Evolutionary conservation across 495 filamentous ascomycete species (phyloP), one percentile per base, ranked within the genome.

Genomic region (Hypoxylon fragiforme): DNA sequence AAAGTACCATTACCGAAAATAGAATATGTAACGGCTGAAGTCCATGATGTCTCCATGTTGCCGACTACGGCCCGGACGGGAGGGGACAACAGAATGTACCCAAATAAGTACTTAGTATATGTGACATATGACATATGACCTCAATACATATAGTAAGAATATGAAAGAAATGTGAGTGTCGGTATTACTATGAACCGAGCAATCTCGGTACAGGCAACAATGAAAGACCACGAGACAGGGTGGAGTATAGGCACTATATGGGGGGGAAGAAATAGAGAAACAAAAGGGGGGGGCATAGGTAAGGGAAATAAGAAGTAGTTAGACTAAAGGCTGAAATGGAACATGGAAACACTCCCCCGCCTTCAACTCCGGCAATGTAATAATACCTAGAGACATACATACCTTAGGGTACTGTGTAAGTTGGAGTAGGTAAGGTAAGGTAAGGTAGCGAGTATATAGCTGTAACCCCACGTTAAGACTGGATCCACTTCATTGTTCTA

Each of bases 1-100:
- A n/a, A n/a, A n/a, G n/a, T n/a, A n/a, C n/a, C n/a, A n/a, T n/a
- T n/a, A n/a, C n/a, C n/a, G n/a, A n/a, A n/a, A n/a, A n/a, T n/a
- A n/a, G n/a, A n/a, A n/a, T n/a, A n/a, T n/a, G 37, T 30, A 61
- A 24, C 51, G 51, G 57, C 41, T 61, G 50, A 56, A 61, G 47
- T 61, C 22, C 12, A 37, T 1, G 12, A 28, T 39, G 39, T 54
- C 9, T 15, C 20, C 26, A 46, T 40, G 38, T 40, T 39, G 19
- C 45, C 45, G 45, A 49, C 15, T 19, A 40, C 35, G 18, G n/a
- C n/a, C n/a, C 20, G 32, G 44, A 6, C 30, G 11, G 7, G 32
- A 35, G 34, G 32, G 31, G 13, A 20, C 30, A 49, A 16, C 15
- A 37, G 39, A 13, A 42, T 41, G 47, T 34, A n/a, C n/a, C n/a